Conservation (phyloP, 306 rosid species). For the Casuarina equisetifolia region DNA sequence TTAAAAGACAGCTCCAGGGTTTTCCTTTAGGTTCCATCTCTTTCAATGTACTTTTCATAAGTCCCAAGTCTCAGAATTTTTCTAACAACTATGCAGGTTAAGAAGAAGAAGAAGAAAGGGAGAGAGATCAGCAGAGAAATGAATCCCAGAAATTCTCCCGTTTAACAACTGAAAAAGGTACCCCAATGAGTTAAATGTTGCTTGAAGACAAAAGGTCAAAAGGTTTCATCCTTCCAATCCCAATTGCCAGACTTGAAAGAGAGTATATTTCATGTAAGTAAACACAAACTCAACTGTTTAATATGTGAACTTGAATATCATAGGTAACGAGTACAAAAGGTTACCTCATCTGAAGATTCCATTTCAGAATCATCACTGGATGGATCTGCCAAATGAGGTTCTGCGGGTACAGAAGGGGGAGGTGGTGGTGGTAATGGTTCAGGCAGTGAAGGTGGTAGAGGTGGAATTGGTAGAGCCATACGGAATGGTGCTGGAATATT, state of each 20-base stretch:
- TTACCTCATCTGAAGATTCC: slow-evolving; percentile 97
- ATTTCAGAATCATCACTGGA: slow-evolving; percentile 91
- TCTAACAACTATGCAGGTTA: not conserved
- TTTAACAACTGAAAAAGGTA: not conserved
- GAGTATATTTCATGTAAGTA: not conserved
- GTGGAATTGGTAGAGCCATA: slow-evolving; percentile 94
- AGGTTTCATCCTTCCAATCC: not conserved
- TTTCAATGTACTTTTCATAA: not conserved
- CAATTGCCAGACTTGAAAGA: not conserved
- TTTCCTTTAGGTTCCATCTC: slow-evolving; percentile 2
- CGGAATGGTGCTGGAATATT: slow-evolving; percentile 96
- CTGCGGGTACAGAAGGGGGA: slow-evolving; percentile 37
- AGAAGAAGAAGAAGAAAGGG: not conserved
- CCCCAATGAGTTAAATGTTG: not conserved
- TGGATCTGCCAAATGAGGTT: slow-evolving; percentile 45
- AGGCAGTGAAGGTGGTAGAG: slow-evolving; percentile 75
- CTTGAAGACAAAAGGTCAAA: slow-evolving; percentile 4
- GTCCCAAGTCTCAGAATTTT: not conserved
- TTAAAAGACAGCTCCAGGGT: not conserved
- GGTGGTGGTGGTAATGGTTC: slow-evolving; percentile 45
- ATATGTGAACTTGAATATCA: not conserved
- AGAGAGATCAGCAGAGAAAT: not conserved
- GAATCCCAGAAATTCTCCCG: not conserved
- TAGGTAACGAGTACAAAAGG: slow-evolving; percentile 17
- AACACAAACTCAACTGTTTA: not conserved